phyloP scores from a whole-genome alignment of 2,329 filamentous ascomycete genomes.

The Akanthomyces dipterigenus region DNA sequence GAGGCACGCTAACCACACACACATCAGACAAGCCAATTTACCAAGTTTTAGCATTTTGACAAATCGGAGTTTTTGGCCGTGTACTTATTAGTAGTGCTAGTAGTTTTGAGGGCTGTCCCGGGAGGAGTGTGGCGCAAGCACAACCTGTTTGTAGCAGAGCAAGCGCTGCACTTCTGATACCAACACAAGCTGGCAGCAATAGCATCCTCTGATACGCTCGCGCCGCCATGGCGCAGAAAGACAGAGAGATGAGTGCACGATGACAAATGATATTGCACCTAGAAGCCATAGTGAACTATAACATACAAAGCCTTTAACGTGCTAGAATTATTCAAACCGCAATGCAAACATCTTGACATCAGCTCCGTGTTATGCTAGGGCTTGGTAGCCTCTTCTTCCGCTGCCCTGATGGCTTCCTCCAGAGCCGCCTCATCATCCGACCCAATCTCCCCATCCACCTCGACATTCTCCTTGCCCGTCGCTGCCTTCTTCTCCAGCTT shows the following conservation, averaged over 20 bases:
- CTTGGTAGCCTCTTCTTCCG: constrained; percentile 19
- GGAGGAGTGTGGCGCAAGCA: not conserved
- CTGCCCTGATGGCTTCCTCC: constrained; percentile 28
- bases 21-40: not conserved
- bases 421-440: constrained; percentile 32
- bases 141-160: not conserved
- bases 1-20: not conserved
- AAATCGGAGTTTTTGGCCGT: not conserved
- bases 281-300: not conserved
- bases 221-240: not conserved
- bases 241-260: not conserved
- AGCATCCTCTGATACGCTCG: not conserved
- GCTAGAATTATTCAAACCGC: not conserved
- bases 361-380: not conserved
- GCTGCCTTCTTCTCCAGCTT: constrained; percentile 15
- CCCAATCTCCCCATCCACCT: constrained; percentile 22
- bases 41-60: not conserved
- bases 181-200: not conserved
- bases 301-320: not conserved
- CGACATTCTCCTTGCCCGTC: constrained; percentile 11
- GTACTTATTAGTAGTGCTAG: not conserved
- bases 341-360: not conserved
- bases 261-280: no score
- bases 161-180: not conserved
- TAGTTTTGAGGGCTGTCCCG: not conserved